phyloP scores from a whole-genome alignment of 2,329 filamentous ascomycete species.

The Gyromitra esculenta region DNA sequence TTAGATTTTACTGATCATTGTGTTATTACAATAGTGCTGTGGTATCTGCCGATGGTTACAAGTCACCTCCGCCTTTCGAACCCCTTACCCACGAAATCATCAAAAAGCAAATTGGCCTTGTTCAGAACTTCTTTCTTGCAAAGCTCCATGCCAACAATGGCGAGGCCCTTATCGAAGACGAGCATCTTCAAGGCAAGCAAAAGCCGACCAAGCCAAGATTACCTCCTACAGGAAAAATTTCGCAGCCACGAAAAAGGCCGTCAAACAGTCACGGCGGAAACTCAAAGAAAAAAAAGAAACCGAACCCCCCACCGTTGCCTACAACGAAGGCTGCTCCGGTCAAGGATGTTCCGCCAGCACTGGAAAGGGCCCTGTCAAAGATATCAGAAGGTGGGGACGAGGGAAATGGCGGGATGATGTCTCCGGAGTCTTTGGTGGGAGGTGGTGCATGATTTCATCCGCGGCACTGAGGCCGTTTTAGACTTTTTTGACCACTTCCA shows the following conservation, averaged over 20 bases:
- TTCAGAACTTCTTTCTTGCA: slow-evolving; percentile 88
- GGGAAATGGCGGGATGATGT: slow-evolving; percentile 80
- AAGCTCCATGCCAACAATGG: slow-evolving; percentile 87
- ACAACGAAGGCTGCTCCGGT: slow-evolving; percentile 60
- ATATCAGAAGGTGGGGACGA: slow-evolving; percentile 71
- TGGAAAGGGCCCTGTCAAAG: slow-evolving; percentile 58
- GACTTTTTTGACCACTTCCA: slow-evolving; percentile 17
- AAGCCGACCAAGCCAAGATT: slow-evolving; percentile 71
- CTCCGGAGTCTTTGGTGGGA: slow-evolving; percentile 75
- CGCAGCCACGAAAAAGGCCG: slow-evolving; percentile 82
- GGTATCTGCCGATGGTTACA: slow-evolving; percentile 71
- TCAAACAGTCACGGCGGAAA: slow-evolving; percentile 83
- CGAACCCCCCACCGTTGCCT: slow-evolving; percentile 68
- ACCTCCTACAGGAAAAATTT: slow-evolving; percentile 80
- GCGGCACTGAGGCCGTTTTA: slow-evolving; percentile 8
- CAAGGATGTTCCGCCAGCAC: slow-evolving; percentile 59
- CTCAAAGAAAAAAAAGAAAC: slow-evolving; percentile 88
- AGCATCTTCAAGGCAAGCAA: slow-evolving; percentile 93
- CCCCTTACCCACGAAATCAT: slow-evolving; percentile 82
- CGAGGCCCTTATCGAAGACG: slow-evolving; percentile 87
- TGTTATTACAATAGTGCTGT: slow-evolving; percentile 65
- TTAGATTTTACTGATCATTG: slow-evolving; percentile 38
- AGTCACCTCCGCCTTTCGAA: slow-evolving; percentile 74
- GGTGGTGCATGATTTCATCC: slow-evolving; percentile 46
- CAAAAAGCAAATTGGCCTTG: slow-evolving; percentile 81